Conservation (phyloP, 148 eudicot species). For the Vaccinium macrocarpon region DNA sequence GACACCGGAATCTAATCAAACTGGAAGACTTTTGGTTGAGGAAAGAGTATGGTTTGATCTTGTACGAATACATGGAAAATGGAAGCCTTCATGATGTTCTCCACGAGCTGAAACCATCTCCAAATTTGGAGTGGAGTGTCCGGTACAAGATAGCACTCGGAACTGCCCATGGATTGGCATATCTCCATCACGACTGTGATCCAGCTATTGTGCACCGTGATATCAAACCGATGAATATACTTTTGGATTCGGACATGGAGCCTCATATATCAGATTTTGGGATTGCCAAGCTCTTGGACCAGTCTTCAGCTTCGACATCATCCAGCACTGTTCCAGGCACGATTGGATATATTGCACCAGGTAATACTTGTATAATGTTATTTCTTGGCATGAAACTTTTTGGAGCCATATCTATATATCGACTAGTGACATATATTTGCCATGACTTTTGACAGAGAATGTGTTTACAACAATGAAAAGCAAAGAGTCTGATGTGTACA, state of each 20-base stretch:
- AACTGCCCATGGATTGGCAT: constrained; percentile 69
- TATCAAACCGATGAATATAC: constrained; percentile 73
- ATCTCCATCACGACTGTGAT: constrained; percentile 75
- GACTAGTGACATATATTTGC: background rate
- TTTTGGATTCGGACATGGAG: constrained; percentile 74
- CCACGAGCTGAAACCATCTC: constrained; percentile 35
- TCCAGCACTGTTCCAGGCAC: constrained; percentile 59
- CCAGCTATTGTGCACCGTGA: constrained; percentile 80
- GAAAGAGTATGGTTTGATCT: constrained; percentile 59
- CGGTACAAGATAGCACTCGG: constrained; percentile 75
- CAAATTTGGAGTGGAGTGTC: constrained; percentile 47
- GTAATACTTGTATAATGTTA: constrained; percentile 30
- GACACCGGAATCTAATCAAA: constrained; percentile 64
- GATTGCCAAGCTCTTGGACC: constrained; percentile 74
- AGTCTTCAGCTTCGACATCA: constrained; percentile 34
- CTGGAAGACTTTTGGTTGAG: constrained; percentile 60
- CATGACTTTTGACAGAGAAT: constrained; percentile 48
- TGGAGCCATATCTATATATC: background rate
- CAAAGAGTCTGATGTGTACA: constrained; percentile 77
- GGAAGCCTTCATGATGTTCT: constrained; percentile 78
- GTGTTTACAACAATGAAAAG: constrained; percentile 55
- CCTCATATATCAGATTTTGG: constrained; percentile 95
- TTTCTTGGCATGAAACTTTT: background rate
- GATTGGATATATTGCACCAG: constrained; percentile 90
- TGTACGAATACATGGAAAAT: constrained; percentile 67